Evolutionary conservation across 768 basidiomycete genomes (phyloP).

Genomic region (Rossbeevera mucosa): DNA sequence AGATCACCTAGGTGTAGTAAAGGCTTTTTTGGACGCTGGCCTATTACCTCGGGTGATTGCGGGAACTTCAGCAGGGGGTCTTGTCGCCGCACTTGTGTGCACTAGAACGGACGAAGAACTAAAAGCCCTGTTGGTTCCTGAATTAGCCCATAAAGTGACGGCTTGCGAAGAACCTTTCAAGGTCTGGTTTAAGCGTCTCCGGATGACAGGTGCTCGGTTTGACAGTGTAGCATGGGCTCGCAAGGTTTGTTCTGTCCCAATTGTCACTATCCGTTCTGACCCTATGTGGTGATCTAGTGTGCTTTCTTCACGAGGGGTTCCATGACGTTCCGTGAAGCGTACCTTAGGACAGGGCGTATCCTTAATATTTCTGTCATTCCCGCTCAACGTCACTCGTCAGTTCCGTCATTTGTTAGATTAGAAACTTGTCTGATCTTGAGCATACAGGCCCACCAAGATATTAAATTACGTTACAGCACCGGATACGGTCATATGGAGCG

Average conservation of each 20-base stretch:
- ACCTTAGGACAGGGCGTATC: slow-evolving; percentile 85
- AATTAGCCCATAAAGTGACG: slow-evolving; percentile 77
- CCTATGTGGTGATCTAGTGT: slow-evolving; percentile 44
- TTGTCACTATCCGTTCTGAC: not conserved
- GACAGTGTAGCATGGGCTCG: slow-evolving; percentile 86
- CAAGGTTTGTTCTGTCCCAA: slow-evolving; percentile 51
- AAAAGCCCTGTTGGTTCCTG: slow-evolving; percentile 68
- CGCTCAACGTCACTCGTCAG: slow-evolving; percentile 80
- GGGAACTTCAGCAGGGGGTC: slow-evolving; percentile 90
- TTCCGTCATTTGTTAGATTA: slow-evolving; percentile 8
- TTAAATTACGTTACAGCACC: slow-evolving; percentile 97
- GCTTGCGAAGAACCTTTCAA: slow-evolving; percentile 75
- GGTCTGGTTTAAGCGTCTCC: slow-evolving; percentile 68
- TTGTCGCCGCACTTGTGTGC: slow-evolving; percentile 72
- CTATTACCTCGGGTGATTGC: slow-evolving; percentile 89
- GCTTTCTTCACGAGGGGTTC: slow-evolving; percentile 90
- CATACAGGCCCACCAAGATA: slow-evolving; percentile 81
- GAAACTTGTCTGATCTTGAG: slow-evolving; percentile 6
- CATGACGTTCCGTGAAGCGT: slow-evolving; percentile 94
- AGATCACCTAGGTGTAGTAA: slow-evolving; percentile 90
- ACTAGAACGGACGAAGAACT: slow-evolving; percentile 89
- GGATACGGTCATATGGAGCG: slow-evolving; percentile 81
- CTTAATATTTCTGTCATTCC: slow-evolving; percentile 93
- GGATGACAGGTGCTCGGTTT: slow-evolving; percentile 91
- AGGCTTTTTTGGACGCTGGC: slow-evolving; percentile 83